Evolutionary conservation across 192 early-diverging fungal species (phyloP), one percentile per base, ranked within the genome.

Genomic region (Gorgonomyces haynaldii): DNA sequence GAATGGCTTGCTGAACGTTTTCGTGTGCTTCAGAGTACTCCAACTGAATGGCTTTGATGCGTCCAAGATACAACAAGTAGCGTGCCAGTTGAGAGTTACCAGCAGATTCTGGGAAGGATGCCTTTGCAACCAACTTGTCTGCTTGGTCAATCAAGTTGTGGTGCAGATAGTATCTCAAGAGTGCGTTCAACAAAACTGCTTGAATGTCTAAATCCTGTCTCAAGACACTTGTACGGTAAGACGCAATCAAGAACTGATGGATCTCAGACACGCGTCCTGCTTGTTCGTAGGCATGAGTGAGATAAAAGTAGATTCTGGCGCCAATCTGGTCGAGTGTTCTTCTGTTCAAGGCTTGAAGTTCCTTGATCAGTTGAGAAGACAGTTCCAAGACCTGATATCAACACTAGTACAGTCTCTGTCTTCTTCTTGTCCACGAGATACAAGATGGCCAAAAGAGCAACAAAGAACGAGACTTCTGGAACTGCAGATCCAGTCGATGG

Each of bases 101-200:
- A 7, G 89, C 96, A 24, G 73, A 73, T 40, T 88, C 81, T 0
- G 96, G 93, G 68, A 96, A 96, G 1, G 43, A 36, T 16, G 83
- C 74, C 71, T 96, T 99, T 13, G 87, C 83, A 0, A 92, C 84
- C 25, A 99, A 81, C 57, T 96, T 87, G 64, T 96, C 92, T 10
- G 96, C 96, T 61, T 96, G 92, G 31, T 97, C 96, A 49, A 86
- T 90, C n/a, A 93, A 76, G 56, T 95, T 96, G 70, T 85, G 82
- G 54, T 87, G 74, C 46, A 99, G 79, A 58, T 92, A 93, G 65
- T 88, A 92, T 65, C 87, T 79, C 37, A 99, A 68, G 13, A 97
- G 57, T 15, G 94, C 61, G 52, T 96, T 99, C 41, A 99, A 62
- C 31, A 99, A 52, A 26, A 55, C 50, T 52, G 76, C 80, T 60